A percentile compares a stretch with the other conserved stretches of the same genome.
phyloP scores from a whole-genome alignment of 2,329 filamentous ascomycete species.

The Dothideomycetidae sp. region DNA sequence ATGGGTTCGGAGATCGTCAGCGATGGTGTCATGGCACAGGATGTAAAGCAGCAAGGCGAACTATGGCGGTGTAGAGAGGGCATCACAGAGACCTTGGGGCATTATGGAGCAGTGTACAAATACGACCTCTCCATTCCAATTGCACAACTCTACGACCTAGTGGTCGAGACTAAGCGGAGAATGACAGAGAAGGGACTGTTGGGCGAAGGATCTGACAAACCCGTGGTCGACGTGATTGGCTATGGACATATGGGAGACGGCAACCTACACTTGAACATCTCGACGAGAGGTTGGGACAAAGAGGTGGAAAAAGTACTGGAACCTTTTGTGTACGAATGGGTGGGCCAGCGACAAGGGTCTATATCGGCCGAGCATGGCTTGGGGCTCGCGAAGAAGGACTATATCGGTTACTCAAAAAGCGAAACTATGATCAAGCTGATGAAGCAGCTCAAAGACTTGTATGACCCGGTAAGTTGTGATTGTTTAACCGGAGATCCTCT shows the following conservation, averaged over 20 bases:
- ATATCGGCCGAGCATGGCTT: conserved; percentile 95
- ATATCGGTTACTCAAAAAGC: conserved; percentile 81
- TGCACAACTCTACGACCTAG: conserved; percentile 70
- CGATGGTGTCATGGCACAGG: conserved; percentile 84
- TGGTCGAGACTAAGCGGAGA: conserved; percentile 66
- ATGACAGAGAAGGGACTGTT: conserved; percentile 62
- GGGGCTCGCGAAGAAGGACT: conserved; percentile 89
- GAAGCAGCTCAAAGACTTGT: conserved; percentile 87
- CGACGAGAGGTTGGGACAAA: conserved; percentile 70
- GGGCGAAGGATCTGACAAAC: conserved; percentile 54
- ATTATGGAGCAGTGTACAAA: conserved; percentile 94
- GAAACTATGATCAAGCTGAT: conserved; percentile 79
- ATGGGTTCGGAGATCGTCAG: conserved; percentile 75
- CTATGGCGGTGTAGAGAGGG: conserved; percentile 92
- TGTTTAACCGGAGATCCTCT: conserved; percentile 11
- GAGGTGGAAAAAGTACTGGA: conserved; percentile 76
- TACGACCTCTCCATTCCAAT: conserved; percentile 95
- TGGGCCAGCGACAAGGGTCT: conserved; percentile 70
- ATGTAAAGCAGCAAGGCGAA: conserved; percentile 73
- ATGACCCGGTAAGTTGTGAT: conserved; percentile 64
- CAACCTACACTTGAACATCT: conserved; percentile 87
- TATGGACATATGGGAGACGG: conserved; percentile 98
- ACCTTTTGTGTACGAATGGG: conserved; percentile 97
- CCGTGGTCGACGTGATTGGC: conserved; percentile 80
- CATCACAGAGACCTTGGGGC: conserved; percentile 74